Conservation (phyloP, 2,329 filamentous ascomycete genomes). For the Fusarium brachygibbosum region DNA sequence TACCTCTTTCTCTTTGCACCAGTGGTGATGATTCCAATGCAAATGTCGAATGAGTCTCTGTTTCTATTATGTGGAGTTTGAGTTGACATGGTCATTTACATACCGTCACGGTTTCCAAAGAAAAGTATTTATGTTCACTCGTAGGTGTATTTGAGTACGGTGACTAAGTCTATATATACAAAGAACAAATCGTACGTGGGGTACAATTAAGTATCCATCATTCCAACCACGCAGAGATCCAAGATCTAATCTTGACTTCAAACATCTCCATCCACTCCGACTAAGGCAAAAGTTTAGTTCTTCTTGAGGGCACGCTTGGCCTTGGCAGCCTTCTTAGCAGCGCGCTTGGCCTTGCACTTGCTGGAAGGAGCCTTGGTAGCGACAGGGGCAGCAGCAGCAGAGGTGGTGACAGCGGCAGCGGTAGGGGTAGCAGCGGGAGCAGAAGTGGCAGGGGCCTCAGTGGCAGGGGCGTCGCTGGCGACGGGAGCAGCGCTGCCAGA, state of each 20-base stretch:
- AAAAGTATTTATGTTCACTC: background rate
- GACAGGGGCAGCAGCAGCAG: conserved; percentile 33
- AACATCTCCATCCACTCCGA: background rate
- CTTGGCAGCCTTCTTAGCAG: conserved; percentile 28
- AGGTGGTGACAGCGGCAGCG: background rate
- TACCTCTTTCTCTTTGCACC: too few species aligned
- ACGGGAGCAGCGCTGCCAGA: conserved; percentile 39
- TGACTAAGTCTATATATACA: conserved; percentile 46
- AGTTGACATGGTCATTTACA: fast-evolving
- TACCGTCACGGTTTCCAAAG: background rate
- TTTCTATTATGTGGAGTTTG: fast-evolving
- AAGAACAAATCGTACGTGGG: conserved; percentile 41
- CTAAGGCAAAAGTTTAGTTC: background rate
- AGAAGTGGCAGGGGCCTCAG: conserved; percentile 35
- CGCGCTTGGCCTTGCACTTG: conserved; percentile 43
- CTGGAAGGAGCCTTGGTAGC: conserved; percentile 35
- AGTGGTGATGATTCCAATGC: background rate
- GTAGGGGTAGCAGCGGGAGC: conserved; percentile 20
- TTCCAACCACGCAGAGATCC: conserved; percentile 26
- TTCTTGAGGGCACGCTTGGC: conserved; percentile 21
- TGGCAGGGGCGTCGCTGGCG: conserved; percentile 13
- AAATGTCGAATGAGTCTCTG: background rate
- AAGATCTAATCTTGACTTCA: conserved; percentile 12
- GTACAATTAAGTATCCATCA: conserved; percentile 27
- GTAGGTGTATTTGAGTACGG: conserved; percentile 7